A percentile compares a stretch with the other conserved stretches of the same genome.
Conservation (phyloP, 2,329 filamentous ascomycete species). For the Tolypocladium nubicola region DNA sequence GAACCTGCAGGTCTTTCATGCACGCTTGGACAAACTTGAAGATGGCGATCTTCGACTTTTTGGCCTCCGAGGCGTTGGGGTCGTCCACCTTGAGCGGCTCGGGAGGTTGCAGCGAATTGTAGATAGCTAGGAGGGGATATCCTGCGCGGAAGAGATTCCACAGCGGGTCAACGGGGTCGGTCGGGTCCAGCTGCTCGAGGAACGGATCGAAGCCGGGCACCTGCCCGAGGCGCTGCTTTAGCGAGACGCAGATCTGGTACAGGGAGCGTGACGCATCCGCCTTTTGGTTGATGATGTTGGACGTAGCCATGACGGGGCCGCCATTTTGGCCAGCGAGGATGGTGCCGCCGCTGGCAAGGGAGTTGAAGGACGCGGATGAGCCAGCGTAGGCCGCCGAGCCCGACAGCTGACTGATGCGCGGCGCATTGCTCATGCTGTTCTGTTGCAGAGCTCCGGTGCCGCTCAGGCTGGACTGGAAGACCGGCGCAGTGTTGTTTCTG, state of each 20-base stretch:
- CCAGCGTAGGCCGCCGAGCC: constrained; percentile 46
- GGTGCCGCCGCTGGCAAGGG: constrained; percentile 34
- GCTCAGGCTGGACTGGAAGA: constrained; percentile 38
- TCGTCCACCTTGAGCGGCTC: constrained; percentile 60
- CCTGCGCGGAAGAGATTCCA: constrained; percentile 83
- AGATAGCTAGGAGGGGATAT: constrained; percentile 75
- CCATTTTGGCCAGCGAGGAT: constrained; percentile 31
- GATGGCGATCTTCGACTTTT: constrained; percentile 75
- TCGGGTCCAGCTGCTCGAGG: constrained; percentile 59
- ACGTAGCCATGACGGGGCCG: constrained; percentile 62
- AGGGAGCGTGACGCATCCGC: constrained; percentile 86
- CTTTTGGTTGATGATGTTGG: constrained; percentile 95
- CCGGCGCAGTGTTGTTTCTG: constrained; percentile 47
- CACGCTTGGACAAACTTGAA: constrained; percentile 92
- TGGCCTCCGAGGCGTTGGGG: constrained; percentile 50
- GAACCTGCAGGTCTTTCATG: constrained; percentile 69
- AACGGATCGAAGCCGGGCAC: constrained; percentile 76
- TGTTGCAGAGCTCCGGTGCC: constrained; percentile 32
- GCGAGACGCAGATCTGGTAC: constrained; percentile 85
- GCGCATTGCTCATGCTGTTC: constrained; percentile 40
- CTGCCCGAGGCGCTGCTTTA: constrained; percentile 70
- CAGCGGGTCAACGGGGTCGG: constrained; percentile 74
- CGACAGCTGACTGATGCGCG: constrained; percentile 51
- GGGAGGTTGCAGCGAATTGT: constrained; percentile 70
- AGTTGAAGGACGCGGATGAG: constrained; percentile 40